These are phyloP conservation scores for Euphorbia pulcherrima DNA, from an alignment of 345 rosid genomes.

Conservation along the genomic window DNA sequence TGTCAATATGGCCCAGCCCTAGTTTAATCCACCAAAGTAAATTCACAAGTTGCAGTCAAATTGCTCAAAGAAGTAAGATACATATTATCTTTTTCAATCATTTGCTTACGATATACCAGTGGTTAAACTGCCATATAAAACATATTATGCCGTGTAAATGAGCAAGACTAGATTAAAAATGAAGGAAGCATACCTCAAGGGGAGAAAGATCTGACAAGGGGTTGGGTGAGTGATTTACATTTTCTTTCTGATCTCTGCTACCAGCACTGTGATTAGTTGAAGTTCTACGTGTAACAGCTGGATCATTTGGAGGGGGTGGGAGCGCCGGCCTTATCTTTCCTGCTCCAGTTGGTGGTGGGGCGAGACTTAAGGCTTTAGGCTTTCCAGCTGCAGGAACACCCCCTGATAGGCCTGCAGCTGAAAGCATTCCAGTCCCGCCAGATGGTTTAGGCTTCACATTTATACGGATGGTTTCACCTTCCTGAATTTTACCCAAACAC, in stretches of 20 bases:
- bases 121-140: background rate
- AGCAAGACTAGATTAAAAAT: background rate
- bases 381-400: constrained; percentile 51
- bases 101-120: background rate
- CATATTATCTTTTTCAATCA: background rate
- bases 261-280: constrained; percentile 31
- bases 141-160: background rate
- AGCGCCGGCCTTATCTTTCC: constrained; percentile 69
- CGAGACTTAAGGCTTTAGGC: constrained; percentile 58
- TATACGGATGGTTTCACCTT: constrained; percentile 97
- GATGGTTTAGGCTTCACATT: constrained; percentile 85
- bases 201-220: constrained; percentile 68
- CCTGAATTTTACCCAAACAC: constrained; percentile 37
- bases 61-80: background rate
- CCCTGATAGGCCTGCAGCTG: constrained; percentile 69
- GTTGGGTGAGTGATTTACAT: constrained; percentile 37
- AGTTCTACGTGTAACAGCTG: constrained; percentile 47
- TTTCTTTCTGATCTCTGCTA: constrained; percentile 30
- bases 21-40: background rate
- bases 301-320: constrained; percentile 95
- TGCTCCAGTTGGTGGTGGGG: constrained; percentile 71
- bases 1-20: too few relatives aligned
- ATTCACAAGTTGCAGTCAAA: background rate
- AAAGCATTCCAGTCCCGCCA: constrained; percentile 93
- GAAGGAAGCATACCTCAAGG: constrained; percentile 52